Conservation (phyloP, 768 basidiomycete species). For the Phlebiopsis flavidoalba region DNA sequence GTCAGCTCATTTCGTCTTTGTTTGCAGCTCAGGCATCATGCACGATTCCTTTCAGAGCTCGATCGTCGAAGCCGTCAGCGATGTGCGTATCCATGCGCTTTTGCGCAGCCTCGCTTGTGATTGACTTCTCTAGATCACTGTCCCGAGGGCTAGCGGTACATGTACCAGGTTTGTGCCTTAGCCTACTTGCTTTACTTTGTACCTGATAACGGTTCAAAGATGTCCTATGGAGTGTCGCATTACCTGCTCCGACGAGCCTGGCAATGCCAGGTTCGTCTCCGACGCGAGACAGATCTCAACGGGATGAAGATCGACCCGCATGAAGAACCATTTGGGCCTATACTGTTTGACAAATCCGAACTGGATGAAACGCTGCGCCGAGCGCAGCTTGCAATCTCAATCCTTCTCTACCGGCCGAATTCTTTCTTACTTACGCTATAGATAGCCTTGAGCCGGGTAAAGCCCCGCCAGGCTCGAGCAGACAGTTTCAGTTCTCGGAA, state of each 20-base stretch:
- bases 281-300: constrained; percentile 26
- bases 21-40: background rate
- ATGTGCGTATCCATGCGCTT: constrained; percentile 5
- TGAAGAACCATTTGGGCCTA: constrained; percentile 33
- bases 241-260: constrained; percentile 17
- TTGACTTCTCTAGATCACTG: constrained; percentile 36
- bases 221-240: constrained; percentile 31
- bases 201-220: background rate
- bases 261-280: constrained; percentile 35
- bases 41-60: constrained; percentile 5
- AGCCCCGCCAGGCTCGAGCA: background rate
- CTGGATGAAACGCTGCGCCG: constrained; percentile 53
- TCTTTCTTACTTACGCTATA: constrained; percentile 9
- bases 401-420: constrained; percentile 26
- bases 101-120: constrained; percentile 14
- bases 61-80: constrained; percentile 13
- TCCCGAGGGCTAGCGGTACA: constrained; percentile 26
- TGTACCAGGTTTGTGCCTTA: constrained; percentile 32
- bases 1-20: too few relatives aligned
- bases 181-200: too few relatives aligned
- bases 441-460: constrained; percentile 3
- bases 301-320: constrained; percentile 23
- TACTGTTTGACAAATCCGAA: constrained; percentile 31
- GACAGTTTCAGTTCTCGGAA: constrained; percentile 20
- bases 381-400: constrained; percentile 56